A percentile compares a stretch with the other conserved stretches of the same genome.
These are phyloP conservation scores for Takashimella tepidaria DNA, from an alignment of 1,284 basidiomycete species.

Conservation along the genomic window DNA sequence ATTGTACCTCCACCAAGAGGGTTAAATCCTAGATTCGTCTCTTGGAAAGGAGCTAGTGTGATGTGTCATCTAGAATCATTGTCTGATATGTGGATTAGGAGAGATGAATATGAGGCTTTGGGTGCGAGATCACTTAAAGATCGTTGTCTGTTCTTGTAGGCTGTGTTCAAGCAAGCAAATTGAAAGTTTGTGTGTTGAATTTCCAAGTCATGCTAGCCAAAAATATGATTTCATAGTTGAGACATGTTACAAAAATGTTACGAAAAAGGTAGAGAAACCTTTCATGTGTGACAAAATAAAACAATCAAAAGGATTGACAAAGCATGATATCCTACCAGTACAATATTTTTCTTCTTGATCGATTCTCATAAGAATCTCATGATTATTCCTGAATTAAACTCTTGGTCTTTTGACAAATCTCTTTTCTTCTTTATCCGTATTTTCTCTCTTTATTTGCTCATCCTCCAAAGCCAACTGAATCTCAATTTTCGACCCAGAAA, in stretches of 20 bases:
- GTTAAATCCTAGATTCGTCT: constrained; percentile 80
- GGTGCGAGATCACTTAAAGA: constrained; percentile 52
- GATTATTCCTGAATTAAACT: too few species aligned
- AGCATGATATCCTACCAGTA: too few species aligned
- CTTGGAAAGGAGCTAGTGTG: constrained; percentile 95
- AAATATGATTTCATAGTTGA: too few species aligned
- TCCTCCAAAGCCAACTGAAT: neutral
- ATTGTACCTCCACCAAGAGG: constrained; percentile 90
- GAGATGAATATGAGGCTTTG: constrained; percentile 70
- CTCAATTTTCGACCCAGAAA: neutral
- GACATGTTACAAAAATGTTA: neutral
- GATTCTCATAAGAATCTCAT: too few species aligned
- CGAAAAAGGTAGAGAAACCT: too few species aligned
- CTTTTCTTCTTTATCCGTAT: neutral
- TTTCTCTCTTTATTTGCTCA: neutral
- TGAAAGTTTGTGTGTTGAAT: too few species aligned
- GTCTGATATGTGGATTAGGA: constrained; percentile 81
- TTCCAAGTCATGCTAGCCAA: too few species aligned
- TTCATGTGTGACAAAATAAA: neutral
- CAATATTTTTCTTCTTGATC: too few species aligned
- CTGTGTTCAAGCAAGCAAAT: neutral
- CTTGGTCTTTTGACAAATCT: neutral
- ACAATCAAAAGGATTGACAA: too few species aligned
- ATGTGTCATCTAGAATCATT: constrained; percentile 86
- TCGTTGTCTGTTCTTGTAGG: constrained; percentile 38